Evolutionary conservation across 192 early-diverging fungal species (phyloP), one percentile per base, ranked within the genome.

Genomic region (Coemansia sp.): DNA sequence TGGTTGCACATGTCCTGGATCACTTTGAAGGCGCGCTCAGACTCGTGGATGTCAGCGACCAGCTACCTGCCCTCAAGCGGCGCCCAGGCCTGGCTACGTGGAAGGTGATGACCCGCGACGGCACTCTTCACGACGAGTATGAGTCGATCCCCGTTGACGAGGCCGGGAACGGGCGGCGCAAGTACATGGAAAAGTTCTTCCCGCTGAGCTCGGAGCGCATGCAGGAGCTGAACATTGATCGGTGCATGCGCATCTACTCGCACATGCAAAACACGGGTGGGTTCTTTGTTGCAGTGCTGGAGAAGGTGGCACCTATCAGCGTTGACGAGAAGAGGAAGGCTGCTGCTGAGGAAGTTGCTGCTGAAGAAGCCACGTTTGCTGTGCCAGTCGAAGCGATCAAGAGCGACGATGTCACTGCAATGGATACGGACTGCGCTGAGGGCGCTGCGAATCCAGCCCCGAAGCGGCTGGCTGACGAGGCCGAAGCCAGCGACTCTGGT

Each of bases 281-380:
- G 12, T 99, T 99, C 85, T 99, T 99, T 87, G 91, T 99, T 21
- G 95, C 95, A 31, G 93, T 98, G 9, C 85, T 99, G 60, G 88
- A 95, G 80, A 99, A 99, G 86, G 89, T 91, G 8, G 86, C 75
- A 1, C 89, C 90, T 17, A 87, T 89, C 65, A 90, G 89, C 62
- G 64, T 76, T 19, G 76, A 82, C 36, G 76, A 86, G 64, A 51
- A 57, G 68, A 74, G 65, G 41, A 69, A 70, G 48, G 73, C 82
- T 25, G 19, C 27, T 31, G 55, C n/a, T 5, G 27, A 27, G 27
- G 27, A 27, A 27, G 31, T 4, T 3, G 55, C 41, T 5, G 62
- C 53, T 25, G 48, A 63, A 27, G 59, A 70, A 23, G 41, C 25
- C 2, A 44, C 44, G 11, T 23, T 19, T 34, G 66, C 36, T 4